Base-by-base conservation (phyloP, 768 basidiomycete species). In the Solioccasus polychromus region DNA sequence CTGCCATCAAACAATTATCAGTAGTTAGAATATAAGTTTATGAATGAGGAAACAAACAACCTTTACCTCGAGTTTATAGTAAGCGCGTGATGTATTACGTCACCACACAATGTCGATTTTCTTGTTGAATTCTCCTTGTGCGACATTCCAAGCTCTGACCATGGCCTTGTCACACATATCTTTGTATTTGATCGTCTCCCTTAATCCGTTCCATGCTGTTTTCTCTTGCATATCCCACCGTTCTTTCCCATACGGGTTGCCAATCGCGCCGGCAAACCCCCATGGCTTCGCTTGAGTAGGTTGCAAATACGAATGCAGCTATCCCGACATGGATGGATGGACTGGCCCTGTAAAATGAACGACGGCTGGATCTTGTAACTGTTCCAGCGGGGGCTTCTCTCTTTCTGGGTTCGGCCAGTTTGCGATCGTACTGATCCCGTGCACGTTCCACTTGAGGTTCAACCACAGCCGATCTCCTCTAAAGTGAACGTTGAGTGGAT, bases 261-360 rank as follows among this genome's bases (percentile, higher is more conserved):
- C 72, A 9, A 75, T 78, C 1, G 76, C 64, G 10, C 77, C 74
- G 1, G 73, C 66, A 46, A 79, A 80, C 3, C 77, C 77, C 79
- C 80, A 80, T 1, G 78, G 78, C 49, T 80, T 82, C 6, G 77
- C 67, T 2, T 72, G 74, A 47, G 64, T 74, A 4, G 77, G 79
- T 52, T 75, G 78, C n/a, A 77, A 68, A 42, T 67, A 74, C 1
- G 73, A 72, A 54, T 78, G 78, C 50, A 80, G 54, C 10, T 78
- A 70, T 4, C 67, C 62, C 7, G 60, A 68, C 48, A 79, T 35
- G 4, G 56, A 50, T 1, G 79, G 78, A 57, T 79, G 66, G 22
- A 78, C 65, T 1, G 79, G 74, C 2, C 80, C 79, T 3, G 79
- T 79, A 60, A 82, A 82, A 53, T 80, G 80, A 10, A 81, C 75